These are phyloP conservation scores for Ilyonectria robusta DNA, from an alignment of 2,329 filamentous ascomycete species.

Conservation along the genomic window DNA sequence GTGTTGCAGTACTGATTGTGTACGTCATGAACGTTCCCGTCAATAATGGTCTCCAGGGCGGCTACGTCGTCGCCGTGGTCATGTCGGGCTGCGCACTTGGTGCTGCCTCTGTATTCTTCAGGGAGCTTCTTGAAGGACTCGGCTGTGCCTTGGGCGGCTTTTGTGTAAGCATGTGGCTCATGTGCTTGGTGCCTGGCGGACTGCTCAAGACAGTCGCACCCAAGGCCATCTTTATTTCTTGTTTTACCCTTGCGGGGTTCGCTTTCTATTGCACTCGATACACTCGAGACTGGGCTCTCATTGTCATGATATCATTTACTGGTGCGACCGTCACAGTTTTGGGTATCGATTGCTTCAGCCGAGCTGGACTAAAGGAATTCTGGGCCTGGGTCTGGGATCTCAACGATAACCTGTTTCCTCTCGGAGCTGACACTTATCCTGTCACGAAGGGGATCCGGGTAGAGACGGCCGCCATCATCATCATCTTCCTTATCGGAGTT, in stretches of 20 bases:
- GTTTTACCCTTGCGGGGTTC: slow-evolving; percentile 77
- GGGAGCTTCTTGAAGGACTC: slow-evolving; percentile 85
- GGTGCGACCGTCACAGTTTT: slow-evolving; percentile 85
- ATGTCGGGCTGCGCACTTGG: slow-evolving; percentile 83
- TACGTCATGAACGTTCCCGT: slow-evolving; percentile 90
- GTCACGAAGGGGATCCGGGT: slow-evolving; percentile 89
- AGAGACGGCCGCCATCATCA: slow-evolving; percentile 83
- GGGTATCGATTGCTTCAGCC: slow-evolving; percentile 91
- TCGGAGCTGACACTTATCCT: slow-evolving; percentile 83
- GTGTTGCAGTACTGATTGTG: slow-evolving; percentile 85
- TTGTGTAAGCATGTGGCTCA: slow-evolving; percentile 90
- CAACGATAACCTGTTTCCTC: slow-evolving; percentile 85
- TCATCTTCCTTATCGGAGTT: slow-evolving; percentile 81
- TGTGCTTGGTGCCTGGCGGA: slow-evolving; percentile 83
- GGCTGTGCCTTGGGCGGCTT: slow-evolving; percentile 91
- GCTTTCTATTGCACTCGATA: slow-evolving; percentile 83
- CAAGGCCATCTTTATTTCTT: slow-evolving; percentile 82
- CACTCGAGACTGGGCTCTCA: slow-evolving; percentile 84
- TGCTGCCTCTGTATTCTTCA: slow-evolving; percentile 81
- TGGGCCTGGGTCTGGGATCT: slow-evolving; percentile 93
- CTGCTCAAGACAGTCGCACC: slow-evolving; percentile 74
- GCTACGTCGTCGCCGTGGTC: slow-evolving; percentile 84
- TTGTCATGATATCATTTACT: slow-evolving; percentile 82
- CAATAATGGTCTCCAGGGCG: slow-evolving; percentile 83
- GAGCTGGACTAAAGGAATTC: slow-evolving; percentile 94